Evolutionary conservation across 106 monocot genomes (phyloP).

Genomic region (Dioscorea dumetorum): DNA sequence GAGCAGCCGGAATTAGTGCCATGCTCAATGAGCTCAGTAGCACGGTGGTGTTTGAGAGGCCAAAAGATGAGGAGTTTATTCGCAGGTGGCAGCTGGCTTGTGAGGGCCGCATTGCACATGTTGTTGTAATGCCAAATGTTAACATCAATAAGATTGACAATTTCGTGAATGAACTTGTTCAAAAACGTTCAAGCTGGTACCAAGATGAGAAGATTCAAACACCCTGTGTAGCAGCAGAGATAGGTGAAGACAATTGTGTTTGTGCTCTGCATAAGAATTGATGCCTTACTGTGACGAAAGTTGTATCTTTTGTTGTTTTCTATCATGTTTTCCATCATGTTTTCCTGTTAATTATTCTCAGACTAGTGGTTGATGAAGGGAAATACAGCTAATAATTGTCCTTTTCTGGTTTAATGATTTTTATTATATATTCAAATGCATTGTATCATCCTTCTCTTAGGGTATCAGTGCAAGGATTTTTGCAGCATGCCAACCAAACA

Average conservation of each 20-base stretch:
- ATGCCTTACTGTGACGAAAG: neutral
- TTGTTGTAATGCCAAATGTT: slow-evolving; percentile 94
- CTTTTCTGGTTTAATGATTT: no score
- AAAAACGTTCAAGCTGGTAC: slow-evolving; percentile 45
- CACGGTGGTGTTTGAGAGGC: slow-evolving; percentile 93
- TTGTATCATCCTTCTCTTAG: no score
- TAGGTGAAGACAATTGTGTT: slow-evolving; percentile 63
- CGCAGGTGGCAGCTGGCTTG: slow-evolving; percentile 90
- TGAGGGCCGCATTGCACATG: slow-evolving; percentile 82
- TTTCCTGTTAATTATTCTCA: neutral
- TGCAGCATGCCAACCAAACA: no score
- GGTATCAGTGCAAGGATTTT: no score
- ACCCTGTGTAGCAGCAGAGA: slow-evolving; percentile 51
- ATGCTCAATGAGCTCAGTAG: slow-evolving; percentile 99
- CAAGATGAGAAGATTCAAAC: slow-evolving; percentile 24
- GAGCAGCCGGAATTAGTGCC: slow-evolving; percentile 59
- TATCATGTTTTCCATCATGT: no score
- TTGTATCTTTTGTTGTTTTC: neutral
- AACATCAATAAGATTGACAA: slow-evolving; percentile 72
- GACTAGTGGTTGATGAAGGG: no score
- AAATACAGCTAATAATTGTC: no score
- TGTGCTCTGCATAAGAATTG: slow-evolving; percentile 47
- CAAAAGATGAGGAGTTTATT: slow-evolving; percentile 72
- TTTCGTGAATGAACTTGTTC: slow-evolving; percentile 62
- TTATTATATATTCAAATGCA: no score